Conservation (phyloP, 495 filamentous ascomycete species). For the Hypoxylon fuscum region DNA sequence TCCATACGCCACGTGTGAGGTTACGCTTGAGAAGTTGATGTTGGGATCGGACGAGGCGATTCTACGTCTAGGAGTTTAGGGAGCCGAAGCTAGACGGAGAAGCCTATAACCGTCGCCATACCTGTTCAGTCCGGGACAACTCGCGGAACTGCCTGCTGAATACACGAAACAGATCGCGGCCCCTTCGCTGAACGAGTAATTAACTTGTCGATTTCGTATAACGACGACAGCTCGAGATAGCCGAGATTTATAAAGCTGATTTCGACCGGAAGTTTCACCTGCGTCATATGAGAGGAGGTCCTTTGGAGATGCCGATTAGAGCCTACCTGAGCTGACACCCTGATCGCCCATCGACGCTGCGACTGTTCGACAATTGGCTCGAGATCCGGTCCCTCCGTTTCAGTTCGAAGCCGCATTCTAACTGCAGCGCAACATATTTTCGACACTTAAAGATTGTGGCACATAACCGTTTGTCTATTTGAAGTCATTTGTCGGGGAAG, state of each 20-base stretch:
- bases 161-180: slow-evolving; percentile 11
- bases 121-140: slow-evolving; percentile 13
- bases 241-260: slow-evolving; percentile 22
- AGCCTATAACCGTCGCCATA: slow-evolving; percentile 12
- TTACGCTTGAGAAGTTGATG: slow-evolving; percentile 22
- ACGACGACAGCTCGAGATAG: slow-evolving; percentile 11
- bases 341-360: slow-evolving; percentile 20
- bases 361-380: slow-evolving; percentile 21
- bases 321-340: slow-evolving; percentile 15
- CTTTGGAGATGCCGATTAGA: slow-evolving; percentile 26
- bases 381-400: slow-evolving; percentile 20
- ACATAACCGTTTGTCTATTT: not conserved
- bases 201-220: slow-evolving; percentile 9
- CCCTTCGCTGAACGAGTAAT: slow-evolving; percentile 17
- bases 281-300: slow-evolving; percentile 28
- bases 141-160: slow-evolving; percentile 14
- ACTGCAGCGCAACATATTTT: slow-evolving; percentile 11
- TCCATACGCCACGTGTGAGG: slow-evolving; percentile 21
- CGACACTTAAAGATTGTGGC: slow-evolving; percentile 8
- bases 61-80: slow-evolving; percentile 16
- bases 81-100: slow-evolving; percentile 17
- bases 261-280: slow-evolving; percentile 7
- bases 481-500: not conserved
- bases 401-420: slow-evolving; percentile 6
- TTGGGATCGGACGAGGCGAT: slow-evolving; percentile 27